Percentiles rank a stretch among this genome's conserved stretches.
Evolutionary conservation across 139 green algal species (phyloP).

Genomic region (Volvox reticuliferus): DNA sequence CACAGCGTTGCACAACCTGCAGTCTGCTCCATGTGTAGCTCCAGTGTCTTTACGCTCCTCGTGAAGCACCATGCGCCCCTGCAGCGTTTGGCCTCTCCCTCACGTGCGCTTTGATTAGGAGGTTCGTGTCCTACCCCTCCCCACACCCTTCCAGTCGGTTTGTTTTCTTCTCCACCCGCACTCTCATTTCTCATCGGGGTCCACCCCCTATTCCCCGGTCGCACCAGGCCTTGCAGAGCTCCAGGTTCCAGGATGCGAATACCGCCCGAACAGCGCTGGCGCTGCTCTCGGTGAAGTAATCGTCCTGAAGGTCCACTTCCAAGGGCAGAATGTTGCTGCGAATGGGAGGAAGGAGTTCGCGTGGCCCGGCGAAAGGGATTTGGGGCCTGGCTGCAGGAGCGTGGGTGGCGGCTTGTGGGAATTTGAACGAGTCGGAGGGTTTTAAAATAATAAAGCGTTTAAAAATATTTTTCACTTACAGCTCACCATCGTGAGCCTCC

Average conservation of each 20-base stretch:
- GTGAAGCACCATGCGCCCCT: too few species aligned
- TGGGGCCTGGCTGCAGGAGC: too few species aligned
- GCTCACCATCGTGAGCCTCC: conserved; percentile 84
- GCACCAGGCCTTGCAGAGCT: conserved; percentile 81
- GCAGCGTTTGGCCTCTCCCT: too few species aligned
- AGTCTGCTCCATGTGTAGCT: too few species aligned
- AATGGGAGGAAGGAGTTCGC: background rate
- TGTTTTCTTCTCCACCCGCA: background rate
- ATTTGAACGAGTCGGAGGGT: too few species aligned
- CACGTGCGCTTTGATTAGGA: too few species aligned
- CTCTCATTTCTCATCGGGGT: background rate
- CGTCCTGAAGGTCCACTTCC: conserved; percentile 65
- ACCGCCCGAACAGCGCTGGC: conserved; percentile 71
- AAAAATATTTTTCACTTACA: background rate
- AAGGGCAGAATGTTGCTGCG: conserved; percentile 87
- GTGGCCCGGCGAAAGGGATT: too few species aligned
- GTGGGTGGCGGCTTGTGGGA: too few species aligned
- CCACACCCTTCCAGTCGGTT: background rate
- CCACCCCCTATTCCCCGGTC: background rate
- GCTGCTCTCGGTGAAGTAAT: conserved; percentile 82
- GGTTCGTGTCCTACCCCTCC: background rate
- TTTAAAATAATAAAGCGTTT: too few species aligned
- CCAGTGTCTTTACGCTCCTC: too few species aligned
- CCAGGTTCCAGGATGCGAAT: conserved; percentile 82
- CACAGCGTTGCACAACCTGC: too few species aligned